These are phyloP conservation scores for Allium cepa DNA, from an alignment of 106 monocot species.

Conservation along the genomic window DNA sequence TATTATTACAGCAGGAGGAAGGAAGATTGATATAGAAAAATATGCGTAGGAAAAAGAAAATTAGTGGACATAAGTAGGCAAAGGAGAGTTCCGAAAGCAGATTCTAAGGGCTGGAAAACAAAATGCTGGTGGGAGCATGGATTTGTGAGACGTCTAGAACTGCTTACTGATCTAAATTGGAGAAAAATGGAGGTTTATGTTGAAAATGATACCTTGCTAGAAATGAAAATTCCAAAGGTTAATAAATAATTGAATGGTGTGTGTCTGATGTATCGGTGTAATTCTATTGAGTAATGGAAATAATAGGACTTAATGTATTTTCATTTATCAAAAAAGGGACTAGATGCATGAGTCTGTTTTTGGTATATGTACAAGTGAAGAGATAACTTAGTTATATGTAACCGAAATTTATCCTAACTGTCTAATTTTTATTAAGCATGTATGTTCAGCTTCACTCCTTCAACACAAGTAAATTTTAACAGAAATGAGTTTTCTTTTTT, in stretches of 20 bases:
- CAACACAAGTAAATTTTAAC: too few relatives aligned
- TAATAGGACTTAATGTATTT: too few relatives aligned
- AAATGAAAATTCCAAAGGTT: constrained; percentile 68
- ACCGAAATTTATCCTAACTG: too few relatives aligned
- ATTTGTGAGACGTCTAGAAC: constrained; percentile 71
- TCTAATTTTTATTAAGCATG: too few relatives aligned
- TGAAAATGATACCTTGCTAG: constrained; percentile 38
- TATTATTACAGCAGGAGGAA: constrained; percentile 15
- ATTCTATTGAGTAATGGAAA: too few relatives aligned
- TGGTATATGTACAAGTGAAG: too few relatives aligned
- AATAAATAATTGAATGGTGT: not conserved
- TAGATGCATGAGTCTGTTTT: too few relatives aligned
- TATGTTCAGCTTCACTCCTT: too few relatives aligned
- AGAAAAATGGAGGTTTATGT: constrained; percentile 53
- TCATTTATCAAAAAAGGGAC: too few relatives aligned
- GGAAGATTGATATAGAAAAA: constrained; percentile 41
- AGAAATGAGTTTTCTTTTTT: too few relatives aligned
- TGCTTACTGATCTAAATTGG: constrained; percentile 63
- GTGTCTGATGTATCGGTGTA: too few relatives aligned
- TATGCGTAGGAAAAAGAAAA: constrained; percentile 40
- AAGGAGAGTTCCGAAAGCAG: constrained; percentile 27
- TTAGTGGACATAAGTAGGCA: constrained; percentile 67
- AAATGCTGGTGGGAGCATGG: constrained; percentile 87
- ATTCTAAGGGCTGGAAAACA: constrained; percentile 50
- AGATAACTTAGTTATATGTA: too few relatives aligned